These are phyloP conservation scores for Mycena pura DNA, from an alignment of 768 basidiomycete genomes.

Conservation along the genomic window DNA sequence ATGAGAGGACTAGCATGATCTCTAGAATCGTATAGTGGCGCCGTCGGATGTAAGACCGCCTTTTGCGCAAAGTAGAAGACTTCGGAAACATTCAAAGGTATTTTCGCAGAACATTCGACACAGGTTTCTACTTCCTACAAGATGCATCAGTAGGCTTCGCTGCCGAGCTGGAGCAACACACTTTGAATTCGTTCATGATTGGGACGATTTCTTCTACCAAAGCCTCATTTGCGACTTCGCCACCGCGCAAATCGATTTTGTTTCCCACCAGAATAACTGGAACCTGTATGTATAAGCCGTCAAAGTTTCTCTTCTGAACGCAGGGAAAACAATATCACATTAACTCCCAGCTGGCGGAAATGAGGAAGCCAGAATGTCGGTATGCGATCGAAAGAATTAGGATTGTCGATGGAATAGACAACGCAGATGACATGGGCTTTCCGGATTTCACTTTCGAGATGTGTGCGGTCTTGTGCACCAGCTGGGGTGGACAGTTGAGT, in stretches of 20 bases:
- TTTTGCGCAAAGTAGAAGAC: conserved; percentile 99
- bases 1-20: conserved; percentile 75
- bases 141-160: no score
- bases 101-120: conserved; percentile 94
- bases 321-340: conserved; percentile 57
- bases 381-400: conserved; percentile 95
- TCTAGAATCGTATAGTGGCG: conserved; percentile 94
- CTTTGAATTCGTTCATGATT: conserved; percentile 99
- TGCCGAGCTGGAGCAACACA: conserved; percentile 38
- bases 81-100: conserved; percentile 91
- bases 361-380: conserved; percentile 98
- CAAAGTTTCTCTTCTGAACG: not conserved
- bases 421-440: conserved; percentile 99
- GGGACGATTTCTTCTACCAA: conserved; percentile 94
- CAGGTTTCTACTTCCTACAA: conserved; percentile 99
- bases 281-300: conserved; percentile 59
- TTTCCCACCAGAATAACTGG: conserved; percentile 98
- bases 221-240: conserved; percentile 92
- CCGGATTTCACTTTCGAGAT: conserved; percentile 93
- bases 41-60: conserved; percentile 95
- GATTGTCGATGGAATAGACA: conserved; percentile 96
- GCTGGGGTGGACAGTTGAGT: conserved; percentile 56
- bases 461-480: conserved; percentile 81
- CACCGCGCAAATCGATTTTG: conserved; percentile 95
- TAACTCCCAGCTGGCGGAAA: conserved; percentile 93